These are phyloP conservation scores for Pythium utonaiense DNA, from an alignment of 352 stramenopile species.

Conservation along the genomic window DNA sequence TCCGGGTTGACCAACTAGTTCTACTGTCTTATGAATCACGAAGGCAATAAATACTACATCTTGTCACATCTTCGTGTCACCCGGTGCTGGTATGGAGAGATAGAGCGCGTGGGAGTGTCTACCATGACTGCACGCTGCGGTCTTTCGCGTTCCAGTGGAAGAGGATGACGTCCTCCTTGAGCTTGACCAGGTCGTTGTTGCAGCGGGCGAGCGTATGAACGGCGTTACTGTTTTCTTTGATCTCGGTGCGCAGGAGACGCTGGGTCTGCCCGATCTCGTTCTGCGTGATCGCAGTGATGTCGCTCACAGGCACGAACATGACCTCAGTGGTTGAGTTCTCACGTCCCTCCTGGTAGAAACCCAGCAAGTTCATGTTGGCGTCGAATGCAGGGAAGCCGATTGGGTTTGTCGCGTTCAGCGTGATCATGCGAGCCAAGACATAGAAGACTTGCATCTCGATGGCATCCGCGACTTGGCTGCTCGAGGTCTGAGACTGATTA, in stretches of 20 bases:
- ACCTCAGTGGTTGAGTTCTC: conserved; percentile 79
- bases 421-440: conserved; percentile 74
- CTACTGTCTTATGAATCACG: conserved; percentile 3
- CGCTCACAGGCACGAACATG: conserved; percentile 72
- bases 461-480: conserved; percentile 51
- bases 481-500: conserved; percentile 24
- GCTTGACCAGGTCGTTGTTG: conserved; percentile 81
- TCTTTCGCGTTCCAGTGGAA: conserved; percentile 85
- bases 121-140: conserved; percentile 38
- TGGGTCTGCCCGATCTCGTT: conserved; percentile 69
- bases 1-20: background rate
- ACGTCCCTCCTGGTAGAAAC: conserved; percentile 76
- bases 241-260: conserved; percentile 55
- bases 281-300: conserved; percentile 69
- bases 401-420: conserved; percentile 58
- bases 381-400: conserved; percentile 83
- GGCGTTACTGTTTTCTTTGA: conserved; percentile 67
- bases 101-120: background rate
- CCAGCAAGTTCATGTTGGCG: conserved; percentile 57
- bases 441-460: conserved; percentile 85
- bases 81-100: background rate
- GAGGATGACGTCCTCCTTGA: conserved; percentile 84
- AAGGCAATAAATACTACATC: conserved; percentile 21
- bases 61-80: conserved; percentile 9
- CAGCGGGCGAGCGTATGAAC: conserved; percentile 67